Conservation (phyloP, 169 alveolate genomes). For the Babesia bovis region DNA sequence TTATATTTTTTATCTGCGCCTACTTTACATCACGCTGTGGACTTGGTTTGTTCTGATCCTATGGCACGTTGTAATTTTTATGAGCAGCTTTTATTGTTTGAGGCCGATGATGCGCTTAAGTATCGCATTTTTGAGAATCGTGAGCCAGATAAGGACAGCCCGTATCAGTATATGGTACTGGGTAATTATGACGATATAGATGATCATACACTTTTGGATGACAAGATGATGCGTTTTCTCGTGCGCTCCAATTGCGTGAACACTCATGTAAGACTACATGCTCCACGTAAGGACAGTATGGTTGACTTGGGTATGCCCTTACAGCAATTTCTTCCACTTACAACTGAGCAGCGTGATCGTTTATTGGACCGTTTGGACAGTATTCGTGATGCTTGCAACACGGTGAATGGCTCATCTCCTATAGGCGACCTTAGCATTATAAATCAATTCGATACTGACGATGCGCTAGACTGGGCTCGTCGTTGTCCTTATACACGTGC, state of each 20-base stretch:
- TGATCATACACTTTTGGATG: constrained; percentile 26
- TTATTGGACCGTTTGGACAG: constrained; percentile 20
- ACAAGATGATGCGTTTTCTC: constrained; percentile 57
- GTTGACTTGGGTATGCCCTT: constrained; percentile 50
- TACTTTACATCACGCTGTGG: constrained; percentile 64
- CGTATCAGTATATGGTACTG: constrained; percentile 56
- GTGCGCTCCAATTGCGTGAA: constrained; percentile 67
- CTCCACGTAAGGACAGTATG: constrained; percentile 58
- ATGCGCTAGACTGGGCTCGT: constrained; percentile 67
- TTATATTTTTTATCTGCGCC: constrained; percentile 63
- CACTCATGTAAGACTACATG: constrained; percentile 40
- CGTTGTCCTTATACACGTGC: constrained; percentile 66
- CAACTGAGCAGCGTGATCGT: constrained; percentile 23
- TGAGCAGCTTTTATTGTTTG: constrained; percentile 52
- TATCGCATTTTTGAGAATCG: constrained; percentile 14
- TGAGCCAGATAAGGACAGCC: constrained; percentile 32
- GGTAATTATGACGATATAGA: constrained; percentile 28
- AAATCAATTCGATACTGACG: constrained; percentile 60
- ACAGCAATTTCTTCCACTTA: constrained; percentile 57
- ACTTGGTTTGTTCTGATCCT: constrained; percentile 58
- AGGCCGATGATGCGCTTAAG: constrained; percentile 55
- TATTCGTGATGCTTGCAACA: constrained; percentile 34
- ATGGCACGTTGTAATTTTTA: constrained; percentile 61
- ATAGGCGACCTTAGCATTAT: constrained; percentile 55
- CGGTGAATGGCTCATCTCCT: constrained; percentile 19